These are phyloP conservation scores for Zasmidium citrigriseum DNA, from an alignment of 2,329 filamentous ascomycete species.

Conservation along the genomic window DNA sequence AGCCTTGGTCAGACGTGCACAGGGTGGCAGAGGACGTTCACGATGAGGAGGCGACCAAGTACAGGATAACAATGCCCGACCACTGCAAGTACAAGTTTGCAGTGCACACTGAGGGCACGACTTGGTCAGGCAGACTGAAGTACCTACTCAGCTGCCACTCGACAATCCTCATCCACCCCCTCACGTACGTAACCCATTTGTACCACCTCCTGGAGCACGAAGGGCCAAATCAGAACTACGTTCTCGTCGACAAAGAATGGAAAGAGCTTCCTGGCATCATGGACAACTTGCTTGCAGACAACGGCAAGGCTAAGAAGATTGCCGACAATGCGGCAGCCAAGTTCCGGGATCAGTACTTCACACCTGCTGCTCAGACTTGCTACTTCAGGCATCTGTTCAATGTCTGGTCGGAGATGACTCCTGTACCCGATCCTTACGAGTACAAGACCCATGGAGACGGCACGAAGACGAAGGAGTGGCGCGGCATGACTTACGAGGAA, in stretches of 20 bases:
- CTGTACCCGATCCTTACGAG: slow-evolving; percentile 25
- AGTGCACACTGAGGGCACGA: slow-evolving; percentile 37
- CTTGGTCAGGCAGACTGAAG: slow-evolving; percentile 37
- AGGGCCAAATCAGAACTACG: slow-evolving; percentile 35
- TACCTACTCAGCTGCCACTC: slow-evolving; percentile 37
- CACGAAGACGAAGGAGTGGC: slow-evolving; percentile 22
- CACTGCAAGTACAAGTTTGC: slow-evolving; percentile 36
- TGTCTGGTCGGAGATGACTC: slow-evolving; percentile 33
- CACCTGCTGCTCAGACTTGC: slow-evolving; percentile 33
- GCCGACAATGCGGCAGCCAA: slow-evolving; percentile 26
- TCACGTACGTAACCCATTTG: slow-evolving; percentile 35
- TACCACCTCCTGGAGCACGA: slow-evolving; percentile 31
- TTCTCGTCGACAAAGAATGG: slow-evolving; percentile 33
- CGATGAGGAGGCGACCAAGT: slow-evolving; percentile 26
- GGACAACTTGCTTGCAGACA: slow-evolving; percentile 26
- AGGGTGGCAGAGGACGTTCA: slow-evolving; percentile 27
- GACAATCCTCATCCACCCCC: slow-evolving; percentile 31
- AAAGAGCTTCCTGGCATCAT: slow-evolving; percentile 30
- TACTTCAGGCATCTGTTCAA: slow-evolving; percentile 35
- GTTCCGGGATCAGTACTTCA: slow-evolving; percentile 28
- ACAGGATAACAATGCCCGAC: slow-evolving; percentile 32
- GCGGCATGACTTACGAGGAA: slow-evolving; percentile 32
- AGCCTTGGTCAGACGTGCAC: slow-evolving; percentile 50
- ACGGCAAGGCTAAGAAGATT: slow-evolving; percentile 25
- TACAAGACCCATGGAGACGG: slow-evolving; percentile 17